Conservation (phyloP, 106 monocot genomes). For the Apostasia shenzhenica region DNA sequence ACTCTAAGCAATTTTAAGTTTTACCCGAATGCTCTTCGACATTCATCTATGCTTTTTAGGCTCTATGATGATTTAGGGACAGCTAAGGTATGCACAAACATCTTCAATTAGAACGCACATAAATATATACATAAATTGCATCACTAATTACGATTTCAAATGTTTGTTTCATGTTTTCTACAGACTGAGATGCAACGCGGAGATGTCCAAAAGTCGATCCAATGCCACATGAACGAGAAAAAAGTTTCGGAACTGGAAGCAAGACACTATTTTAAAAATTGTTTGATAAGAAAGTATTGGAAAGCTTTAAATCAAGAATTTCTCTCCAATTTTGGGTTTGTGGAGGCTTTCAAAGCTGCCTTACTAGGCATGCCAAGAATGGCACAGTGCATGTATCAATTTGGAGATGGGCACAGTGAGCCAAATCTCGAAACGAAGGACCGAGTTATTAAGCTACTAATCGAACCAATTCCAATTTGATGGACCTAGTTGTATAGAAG, state of each 20-base stretch:
- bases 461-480: constrained; percentile 7
- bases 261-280: constrained; percentile 4
- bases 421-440: constrained; percentile 1
- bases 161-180: background rate
- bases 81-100: constrained; percentile 4
- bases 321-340: background rate
- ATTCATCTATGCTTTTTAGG: constrained; percentile 6
- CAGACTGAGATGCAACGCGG: constrained; percentile 12
- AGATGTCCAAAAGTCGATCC: constrained; percentile 15
- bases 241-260: constrained; percentile 8
- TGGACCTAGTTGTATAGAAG: no score
- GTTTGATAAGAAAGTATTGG: constrained; percentile 5
- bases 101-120: background rate
- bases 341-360: background rate
- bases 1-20: background rate
- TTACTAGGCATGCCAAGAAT: background rate
- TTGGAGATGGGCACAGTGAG: background rate
- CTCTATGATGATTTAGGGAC: constrained; percentile 28
- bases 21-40: background rate
- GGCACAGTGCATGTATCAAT: constrained; percentile 2
- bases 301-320: constrained; percentile 2
- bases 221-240: constrained; percentile 28
- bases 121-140: background rate
- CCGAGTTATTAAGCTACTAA: background rate
- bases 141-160: background rate